Conservation (phyloP, 805 yeast genomes). For the Candida argentea region DNA sequence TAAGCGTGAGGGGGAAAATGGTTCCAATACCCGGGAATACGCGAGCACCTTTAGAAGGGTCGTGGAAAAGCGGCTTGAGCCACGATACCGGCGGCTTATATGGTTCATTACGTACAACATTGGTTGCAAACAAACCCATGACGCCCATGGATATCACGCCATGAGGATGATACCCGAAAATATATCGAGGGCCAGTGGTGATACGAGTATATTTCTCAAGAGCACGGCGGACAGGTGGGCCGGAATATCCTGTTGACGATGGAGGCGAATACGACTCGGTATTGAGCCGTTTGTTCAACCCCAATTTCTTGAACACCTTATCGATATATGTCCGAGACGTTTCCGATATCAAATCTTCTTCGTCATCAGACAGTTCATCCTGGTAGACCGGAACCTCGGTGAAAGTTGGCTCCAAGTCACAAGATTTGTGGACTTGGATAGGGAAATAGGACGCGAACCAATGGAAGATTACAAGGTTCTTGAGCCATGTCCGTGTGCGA, state of each 20-base stretch:
- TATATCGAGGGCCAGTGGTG: constrained; percentile 60
- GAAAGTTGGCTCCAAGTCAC: constrained; percentile 66
- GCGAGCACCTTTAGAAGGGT: constrained; percentile 60
- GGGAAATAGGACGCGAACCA: constrained; percentile 78
- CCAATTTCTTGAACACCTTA: constrained; percentile 22
- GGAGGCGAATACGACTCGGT: constrained; percentile 10
- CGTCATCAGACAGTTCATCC: constrained; percentile 23
- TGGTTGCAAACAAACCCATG: constrained; percentile 71
- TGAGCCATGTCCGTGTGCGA: constrained; percentile 47
- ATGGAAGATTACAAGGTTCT: constrained; percentile 53
- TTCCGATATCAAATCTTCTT: constrained; percentile 33
- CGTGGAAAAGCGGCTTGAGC: constrained; percentile 33
- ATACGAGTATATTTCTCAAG: constrained; percentile 10
- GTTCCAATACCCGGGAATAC: constrained; percentile 77
- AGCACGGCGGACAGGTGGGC: constrained; percentile 2
- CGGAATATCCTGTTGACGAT: constrained; percentile 3
- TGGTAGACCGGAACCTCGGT: constrained; percentile 22
- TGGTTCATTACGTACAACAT: constrained; percentile 33
- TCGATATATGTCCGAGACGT: constrained; percentile 26
- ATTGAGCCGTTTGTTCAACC: constrained; percentile 29
- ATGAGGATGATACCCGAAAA: constrained; percentile 94
- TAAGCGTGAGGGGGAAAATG: constrained; percentile 65
- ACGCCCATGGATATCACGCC: constrained; percentile 92
- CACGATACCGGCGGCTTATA: constrained; percentile 24
- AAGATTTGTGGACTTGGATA: constrained; percentile 55